phyloP scores from a whole-genome alignment of 2,329 filamentous ascomycete genomes.

The Penicillium crustosum region DNA sequence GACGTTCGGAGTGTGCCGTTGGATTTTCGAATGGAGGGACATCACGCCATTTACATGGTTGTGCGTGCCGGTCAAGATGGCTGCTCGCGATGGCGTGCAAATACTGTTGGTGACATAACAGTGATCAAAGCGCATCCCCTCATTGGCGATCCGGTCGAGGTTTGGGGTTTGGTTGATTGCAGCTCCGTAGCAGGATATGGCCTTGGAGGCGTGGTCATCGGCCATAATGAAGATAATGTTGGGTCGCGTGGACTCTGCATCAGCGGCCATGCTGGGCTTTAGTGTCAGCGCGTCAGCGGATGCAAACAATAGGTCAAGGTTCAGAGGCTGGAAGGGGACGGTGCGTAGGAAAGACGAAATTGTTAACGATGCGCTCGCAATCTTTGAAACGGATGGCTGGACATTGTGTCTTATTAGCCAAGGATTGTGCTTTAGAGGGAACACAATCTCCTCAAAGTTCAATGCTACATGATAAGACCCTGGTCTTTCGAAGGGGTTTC shows the following conservation, averaged over 20 bases:
- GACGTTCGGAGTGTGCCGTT: constrained; percentile 53
- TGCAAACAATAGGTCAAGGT: not conserved
- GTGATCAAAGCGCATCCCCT: constrained; percentile 55
- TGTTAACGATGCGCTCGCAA: not conserved
- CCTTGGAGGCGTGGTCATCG: constrained; percentile 55
- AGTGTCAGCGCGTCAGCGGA: not conserved
- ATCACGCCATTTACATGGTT: constrained; percentile 56
- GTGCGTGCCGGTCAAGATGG: constrained; percentile 52
- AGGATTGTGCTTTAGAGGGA: not conserved
- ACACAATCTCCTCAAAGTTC: not conserved
- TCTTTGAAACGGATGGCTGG: not conserved
- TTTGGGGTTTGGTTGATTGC: constrained; percentile 55
- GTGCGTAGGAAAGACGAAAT: not conserved
- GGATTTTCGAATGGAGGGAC: constrained; percentile 52
- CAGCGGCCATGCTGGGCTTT: not conserved
- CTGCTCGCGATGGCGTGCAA: constrained; percentile 54
- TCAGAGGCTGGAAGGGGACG: not conserved
- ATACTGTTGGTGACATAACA: constrained; percentile 58
- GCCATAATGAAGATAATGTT: constrained; percentile 57
- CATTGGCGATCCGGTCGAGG: constrained; percentile 51
- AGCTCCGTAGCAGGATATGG: constrained; percentile 52
- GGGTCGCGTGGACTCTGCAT: constrained; percentile 6
- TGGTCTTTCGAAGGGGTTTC: not conserved
- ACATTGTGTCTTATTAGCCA: not conserved
- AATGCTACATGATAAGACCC: not conserved